Base-by-base conservation (phyloP, 164 flowering plant species). In the Vitis riparia region DNA sequence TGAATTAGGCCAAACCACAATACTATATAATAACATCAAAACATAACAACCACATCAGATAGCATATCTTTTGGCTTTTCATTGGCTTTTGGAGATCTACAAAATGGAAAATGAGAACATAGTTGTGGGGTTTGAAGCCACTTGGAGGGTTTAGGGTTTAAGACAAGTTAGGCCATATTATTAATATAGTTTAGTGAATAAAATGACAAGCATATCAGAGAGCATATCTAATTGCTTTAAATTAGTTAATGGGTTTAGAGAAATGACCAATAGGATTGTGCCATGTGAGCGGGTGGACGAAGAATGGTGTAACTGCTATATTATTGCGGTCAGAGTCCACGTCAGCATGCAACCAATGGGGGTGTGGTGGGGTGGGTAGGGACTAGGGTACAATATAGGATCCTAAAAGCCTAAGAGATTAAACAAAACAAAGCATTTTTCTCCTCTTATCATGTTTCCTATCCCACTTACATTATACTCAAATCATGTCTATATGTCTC, bases 391-490 rank as follows among this genome's bases (percentile, higher is more conserved):
- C 27, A 23, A 23, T 23, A 23, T 23, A 23, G 27, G 27, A 8
- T 71, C 55, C 52, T 70, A n/a, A 56, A 51, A 71, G 63, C 68
- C 69, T 73, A 55, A 59, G 48, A 66, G 74, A 72, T 51, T 66
- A 75, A 57, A 62, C 63, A 62, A 64, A 51, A 59, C 1, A 70
- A 63, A 74, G 56, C 68, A 37, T 37, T 37, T 37, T 37, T 37
- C 44, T 37, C 44, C 59, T 71, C 67, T 81, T 77, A 79, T 84
- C 82, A 49, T 84, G 85, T 81, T 71, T 76, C 84, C 82, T 19
- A 19, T 66, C 62, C 68, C 61, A 52, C 30, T 65, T 79, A 71
- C 78, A 83, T 77, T 75, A 78, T 71, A 75, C 70, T 76, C 70
- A 61, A 29, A 67, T 80, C 83, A 66, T 79, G 83, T 74, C 79